phyloP scores from a whole-genome alignment of 2,329 filamentous ascomycete species.

The Pseudogymnoascus sp. region DNA sequence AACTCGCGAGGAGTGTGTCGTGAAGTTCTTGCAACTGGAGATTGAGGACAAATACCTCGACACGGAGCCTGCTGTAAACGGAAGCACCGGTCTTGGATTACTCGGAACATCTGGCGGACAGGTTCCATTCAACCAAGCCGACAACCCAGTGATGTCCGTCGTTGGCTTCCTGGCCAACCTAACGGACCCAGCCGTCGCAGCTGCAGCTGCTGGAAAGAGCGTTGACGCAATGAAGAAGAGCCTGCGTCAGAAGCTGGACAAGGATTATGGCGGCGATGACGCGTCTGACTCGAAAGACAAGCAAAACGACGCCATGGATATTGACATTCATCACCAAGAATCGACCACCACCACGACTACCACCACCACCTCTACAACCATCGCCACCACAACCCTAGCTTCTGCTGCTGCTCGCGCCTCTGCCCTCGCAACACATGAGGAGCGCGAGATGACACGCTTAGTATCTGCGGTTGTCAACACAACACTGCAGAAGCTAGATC shows the following conservation, averaged over 20 bases:
- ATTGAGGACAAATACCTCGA: conserved; percentile 98
- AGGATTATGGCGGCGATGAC: conserved; percentile 38
- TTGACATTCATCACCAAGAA: conserved; percentile 47
- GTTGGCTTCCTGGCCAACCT: conserved; percentile 89
- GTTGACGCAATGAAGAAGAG: conserved; percentile 78
- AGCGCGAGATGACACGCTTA: conserved; percentile 90
- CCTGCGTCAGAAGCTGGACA: conserved; percentile 71
- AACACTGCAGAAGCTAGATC: conserved; percentile 88
- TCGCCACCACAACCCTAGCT: conserved; percentile 76
- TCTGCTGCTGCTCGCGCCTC: conserved; percentile 79
- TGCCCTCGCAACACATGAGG: conserved; percentile 88
- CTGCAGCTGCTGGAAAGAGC: conserved; percentile 81
- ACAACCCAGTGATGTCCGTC: conserved; percentile 95
- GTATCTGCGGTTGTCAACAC: conserved; percentile 89
- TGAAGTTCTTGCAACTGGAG: conserved; percentile 92
- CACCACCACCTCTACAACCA: conserved; percentile 41
- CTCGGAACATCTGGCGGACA: conserved; percentile 69
- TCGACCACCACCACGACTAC: conserved; percentile 42
- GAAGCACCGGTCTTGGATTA: conserved; percentile 54
- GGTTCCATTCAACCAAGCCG: conserved; percentile 82
- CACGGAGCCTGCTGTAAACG: conserved; percentile 53
- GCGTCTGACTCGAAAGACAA: conserved; percentile 47
- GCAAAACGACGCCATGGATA: conserved; percentile 56
- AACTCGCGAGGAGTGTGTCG: conserved; percentile 89
- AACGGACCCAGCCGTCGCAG: conserved; percentile 81